Evolutionary conservation across 257 asterid species (phyloP).

Genomic region (Perilla frutescens): DNA sequence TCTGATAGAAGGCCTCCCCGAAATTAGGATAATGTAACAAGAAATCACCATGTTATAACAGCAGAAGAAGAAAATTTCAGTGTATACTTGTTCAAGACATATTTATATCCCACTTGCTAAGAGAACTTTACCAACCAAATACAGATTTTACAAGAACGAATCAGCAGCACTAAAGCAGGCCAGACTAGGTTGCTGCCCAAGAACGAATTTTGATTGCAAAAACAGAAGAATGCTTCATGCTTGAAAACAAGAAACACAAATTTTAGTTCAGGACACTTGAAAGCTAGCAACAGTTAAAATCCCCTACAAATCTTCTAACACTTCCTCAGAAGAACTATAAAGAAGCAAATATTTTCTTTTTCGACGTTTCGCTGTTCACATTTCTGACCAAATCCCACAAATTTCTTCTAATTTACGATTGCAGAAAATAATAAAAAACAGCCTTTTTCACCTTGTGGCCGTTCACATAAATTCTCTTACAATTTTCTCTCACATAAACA

Average conservation of each 20-base stretch:
- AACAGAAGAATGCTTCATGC: constrained; percentile 22
- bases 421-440: not conserved
- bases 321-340: not conserved
- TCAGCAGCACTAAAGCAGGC: constrained; percentile 5
- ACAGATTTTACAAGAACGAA: not conserved
- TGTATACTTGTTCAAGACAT: not conserved
- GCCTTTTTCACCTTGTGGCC: not conserved
- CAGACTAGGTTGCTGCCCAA: not conserved
- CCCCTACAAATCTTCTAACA: constrained; percentile 13
- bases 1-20: not conserved
- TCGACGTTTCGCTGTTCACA: not conserved
- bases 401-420: not conserved
- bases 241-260: not conserved
- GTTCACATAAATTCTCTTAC: not conserved
- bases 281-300: constrained; percentile 9
- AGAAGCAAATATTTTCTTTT: constrained; percentile 1
- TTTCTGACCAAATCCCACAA: constrained; percentile 19
- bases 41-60: constrained; percentile 9
- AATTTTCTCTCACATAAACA: constrained; percentile 4
- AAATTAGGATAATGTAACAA: constrained; percentile 5
- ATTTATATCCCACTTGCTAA: not conserved
- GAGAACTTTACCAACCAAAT: not conserved
- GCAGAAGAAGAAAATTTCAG: not conserved
- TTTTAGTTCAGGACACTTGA: not conserved
- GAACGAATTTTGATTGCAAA: not conserved